Evolutionary conservation across 805 yeast species (phyloP).

Genomic region (Metschnikowia cubensis): DNA sequence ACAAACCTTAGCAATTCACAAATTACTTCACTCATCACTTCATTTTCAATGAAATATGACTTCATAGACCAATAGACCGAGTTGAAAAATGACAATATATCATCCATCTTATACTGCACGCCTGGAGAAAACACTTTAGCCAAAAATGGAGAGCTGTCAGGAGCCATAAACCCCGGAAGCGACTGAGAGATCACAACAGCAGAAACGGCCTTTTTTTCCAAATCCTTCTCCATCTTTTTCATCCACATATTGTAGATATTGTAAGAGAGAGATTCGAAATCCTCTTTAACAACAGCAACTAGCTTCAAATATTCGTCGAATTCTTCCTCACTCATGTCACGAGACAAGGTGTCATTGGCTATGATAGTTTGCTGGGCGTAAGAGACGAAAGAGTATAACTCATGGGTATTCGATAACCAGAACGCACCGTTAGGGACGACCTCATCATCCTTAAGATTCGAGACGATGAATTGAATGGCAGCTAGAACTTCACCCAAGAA

Average conservation of each 20-base stretch:
- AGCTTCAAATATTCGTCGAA: conserved; percentile 84
- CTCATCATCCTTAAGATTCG: conserved; percentile 77
- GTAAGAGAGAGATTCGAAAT: conserved; percentile 86
- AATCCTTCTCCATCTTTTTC: conserved; percentile 86
- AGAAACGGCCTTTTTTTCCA: conserved; percentile 89
- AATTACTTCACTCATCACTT: conserved; percentile 79
- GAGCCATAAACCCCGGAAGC: conserved; percentile 91
- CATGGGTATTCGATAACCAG: conserved; percentile 97
- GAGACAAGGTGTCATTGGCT: conserved; percentile 72
- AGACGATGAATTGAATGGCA: conserved; percentile 80
- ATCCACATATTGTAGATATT: conserved; percentile 96
- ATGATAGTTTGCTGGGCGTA: conserved; percentile 91
- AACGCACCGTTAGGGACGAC: conserved; percentile 90
- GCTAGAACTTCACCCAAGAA: conserved; percentile 86
- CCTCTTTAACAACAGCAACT: conserved; percentile 89
- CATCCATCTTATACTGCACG: conserved; percentile 87
- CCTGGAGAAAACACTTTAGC: conserved; percentile 74
- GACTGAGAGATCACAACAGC: conserved; percentile 94
- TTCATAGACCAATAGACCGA: conserved; percentile 91
- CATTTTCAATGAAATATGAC: conserved; percentile 80
- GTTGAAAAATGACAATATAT: conserved; percentile 83
- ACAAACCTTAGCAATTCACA: conserved; percentile 79
- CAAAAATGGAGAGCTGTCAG: conserved; percentile 75
- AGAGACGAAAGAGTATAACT: conserved; percentile 87
- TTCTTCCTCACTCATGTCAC: conserved; percentile 86